A percentile compares a stretch with the other conserved stretches of the same genome.
phyloP scores from a whole-genome alignment of 768 basidiomycete genomes.

The Termitomyces sp. region DNA sequence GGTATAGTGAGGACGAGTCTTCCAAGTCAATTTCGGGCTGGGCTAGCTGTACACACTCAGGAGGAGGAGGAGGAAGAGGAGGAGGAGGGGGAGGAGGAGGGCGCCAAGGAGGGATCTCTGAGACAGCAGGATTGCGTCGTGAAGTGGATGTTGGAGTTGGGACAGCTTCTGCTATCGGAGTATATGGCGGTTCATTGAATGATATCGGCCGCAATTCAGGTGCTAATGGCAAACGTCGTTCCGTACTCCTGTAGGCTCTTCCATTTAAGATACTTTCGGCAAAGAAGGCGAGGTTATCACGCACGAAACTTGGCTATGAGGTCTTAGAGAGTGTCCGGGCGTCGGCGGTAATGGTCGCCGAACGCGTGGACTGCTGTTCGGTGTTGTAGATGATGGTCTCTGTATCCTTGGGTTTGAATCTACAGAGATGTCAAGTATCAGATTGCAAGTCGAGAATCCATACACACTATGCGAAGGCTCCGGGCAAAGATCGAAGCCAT shows the following conservation, averaged over 20 bases:
- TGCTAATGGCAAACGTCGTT: slow-evolving; percentile 8
- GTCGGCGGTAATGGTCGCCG: slow-evolving; percentile 23
- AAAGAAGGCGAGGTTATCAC: slow-evolving; percentile 1
- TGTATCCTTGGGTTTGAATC: slow-evolving; percentile 12
- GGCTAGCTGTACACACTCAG: not conserved
- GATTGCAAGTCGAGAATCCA: not conserved
- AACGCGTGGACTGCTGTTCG: slow-evolving; percentile 12
- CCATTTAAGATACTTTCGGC: not conserved
- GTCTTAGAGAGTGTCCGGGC: slow-evolving; percentile 14
- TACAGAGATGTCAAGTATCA: not conserved
- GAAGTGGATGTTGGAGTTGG: not conserved
- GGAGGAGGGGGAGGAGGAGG: not conserved
- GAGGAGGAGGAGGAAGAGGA: not conserved
- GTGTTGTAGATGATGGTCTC: slow-evolving; percentile 12
- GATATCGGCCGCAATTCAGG: slow-evolving; percentile 4
- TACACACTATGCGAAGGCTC: slow-evolving; percentile 11
- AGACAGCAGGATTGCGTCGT: not conserved
- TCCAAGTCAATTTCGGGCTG: not conserved
- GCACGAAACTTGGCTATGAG: slow-evolving; percentile 9
- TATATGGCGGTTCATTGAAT: not conserved
- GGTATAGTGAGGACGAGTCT: slow-evolving; percentile 16
- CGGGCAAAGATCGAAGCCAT: not conserved
- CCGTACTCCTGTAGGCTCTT: not conserved
- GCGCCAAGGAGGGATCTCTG: slow-evolving; percentile 4
- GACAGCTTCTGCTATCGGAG: not conserved